Evolutionary conservation across 345 rosid genomes (phyloP), one percentile per base, ranked within the genome.

Genomic region (Euphorbia peplus): DNA sequence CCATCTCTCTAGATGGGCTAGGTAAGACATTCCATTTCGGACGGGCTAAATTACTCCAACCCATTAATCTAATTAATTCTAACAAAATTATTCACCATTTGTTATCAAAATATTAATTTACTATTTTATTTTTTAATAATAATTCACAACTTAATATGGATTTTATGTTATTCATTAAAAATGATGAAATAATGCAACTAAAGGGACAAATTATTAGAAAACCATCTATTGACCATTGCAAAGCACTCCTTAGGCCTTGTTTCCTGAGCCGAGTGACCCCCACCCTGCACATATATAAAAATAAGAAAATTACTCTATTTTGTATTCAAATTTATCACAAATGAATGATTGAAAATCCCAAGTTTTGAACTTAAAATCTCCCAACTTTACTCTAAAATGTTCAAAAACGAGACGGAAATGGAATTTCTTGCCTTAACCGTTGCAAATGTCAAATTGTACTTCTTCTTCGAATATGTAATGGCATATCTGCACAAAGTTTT

Each of bases 161-260:
- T 39, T 8, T 39, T 39, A 39, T 39, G 37, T 39, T 5, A 39
- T 39, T 39, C 6, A 39, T 5, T 35, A 35, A 35, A 3, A 35
- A 4, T 39, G 8, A 39, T 39, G 9, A 39, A 39, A 10, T 22
- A 25, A 22, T 54, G n/a, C n/a, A n/a, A 9, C 50, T 63, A 63
- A 25, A 63, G 30, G 15, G 66, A 44, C 5, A 41, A 11, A 44
- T 21, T 4, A 44, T 21, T 12, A 63, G 66, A 28, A 3, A 63
- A 63, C 66, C 66, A 63, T 51, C 66, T 63, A 22, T 63, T n/a
- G 25, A 41, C 21, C 66, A 63, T 63, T 3, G 32, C 52, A 24
- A 63, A 44, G 22, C 52, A 22, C 11, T 63, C 52, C 52, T 42
- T 63, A 13, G 66, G 66, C 52, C 32, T 41, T 42, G 14, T 11